Conservation (phyloP, 2,329 filamentous ascomycete species). For the Fusarium sp. region DNA sequence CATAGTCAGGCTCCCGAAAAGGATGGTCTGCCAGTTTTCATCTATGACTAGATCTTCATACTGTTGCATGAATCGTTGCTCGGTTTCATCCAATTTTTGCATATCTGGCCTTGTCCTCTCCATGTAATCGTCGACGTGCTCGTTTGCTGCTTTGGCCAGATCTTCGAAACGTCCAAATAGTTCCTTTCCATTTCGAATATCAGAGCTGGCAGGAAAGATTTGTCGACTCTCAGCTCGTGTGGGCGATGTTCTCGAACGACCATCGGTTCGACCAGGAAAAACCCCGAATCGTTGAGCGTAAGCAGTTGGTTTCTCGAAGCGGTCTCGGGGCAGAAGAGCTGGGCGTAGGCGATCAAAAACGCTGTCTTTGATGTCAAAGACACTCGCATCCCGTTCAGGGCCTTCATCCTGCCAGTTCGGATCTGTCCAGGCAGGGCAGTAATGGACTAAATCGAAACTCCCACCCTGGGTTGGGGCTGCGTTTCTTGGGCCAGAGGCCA, state of each 20-base stretch:
- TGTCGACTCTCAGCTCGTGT: conserved; percentile 35
- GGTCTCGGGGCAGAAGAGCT: conserved; percentile 36
- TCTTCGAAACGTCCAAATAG: conserved; percentile 32
- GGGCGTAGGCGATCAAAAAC: conserved; percentile 36
- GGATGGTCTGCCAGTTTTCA: conserved; percentile 43
- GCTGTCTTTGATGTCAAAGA: conserved; percentile 22
- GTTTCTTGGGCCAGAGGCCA: not conserved
- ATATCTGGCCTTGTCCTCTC: conserved; percentile 9
- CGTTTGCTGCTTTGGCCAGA: conserved; percentile 5
- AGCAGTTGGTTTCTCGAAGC: conserved; percentile 34
- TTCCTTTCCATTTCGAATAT: conserved; percentile 29
- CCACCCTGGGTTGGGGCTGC: not conserved
- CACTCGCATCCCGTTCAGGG: not conserved
- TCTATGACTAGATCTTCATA: conserved; percentile 40
- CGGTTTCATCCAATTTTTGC: conserved; percentile 2
- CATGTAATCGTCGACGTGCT: conserved; percentile 35
- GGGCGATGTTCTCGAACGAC: conserved; percentile 44
- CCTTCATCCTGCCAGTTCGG: conserved; percentile 40
- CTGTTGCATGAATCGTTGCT: conserved; percentile 32
- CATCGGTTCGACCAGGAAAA: conserved; percentile 40
- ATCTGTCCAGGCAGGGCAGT: conserved; percentile 41
- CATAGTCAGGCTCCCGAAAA: conserved; percentile 44
- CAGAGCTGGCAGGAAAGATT: not conserved
- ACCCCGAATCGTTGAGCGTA: conserved; percentile 44
- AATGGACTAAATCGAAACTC: conserved; percentile 14